Conservation (phyloP, 163 green algal species). For the Chlorella variabilis region DNA sequence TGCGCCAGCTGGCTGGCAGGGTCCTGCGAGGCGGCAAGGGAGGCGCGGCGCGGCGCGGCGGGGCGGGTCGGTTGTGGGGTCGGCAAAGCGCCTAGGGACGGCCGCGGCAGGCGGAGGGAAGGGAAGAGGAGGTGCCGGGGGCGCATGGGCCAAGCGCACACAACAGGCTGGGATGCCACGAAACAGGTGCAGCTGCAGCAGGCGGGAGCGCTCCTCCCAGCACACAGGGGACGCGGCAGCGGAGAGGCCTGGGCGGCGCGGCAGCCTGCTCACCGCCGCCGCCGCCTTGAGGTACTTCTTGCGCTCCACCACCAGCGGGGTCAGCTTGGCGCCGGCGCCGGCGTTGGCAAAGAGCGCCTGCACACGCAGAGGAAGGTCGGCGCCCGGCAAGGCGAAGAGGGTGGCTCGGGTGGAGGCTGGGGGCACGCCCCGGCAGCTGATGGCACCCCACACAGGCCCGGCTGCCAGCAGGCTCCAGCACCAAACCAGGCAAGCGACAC, state of each 20-base stretch:
- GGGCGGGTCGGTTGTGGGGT: no score
- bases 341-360: conserved; percentile 53
- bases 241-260: no score
- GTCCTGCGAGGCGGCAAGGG: conserved; percentile 46
- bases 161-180: no score
- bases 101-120: neutral
- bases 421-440: no score
- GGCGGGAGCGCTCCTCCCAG: neutral
- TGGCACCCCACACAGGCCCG: neutral
- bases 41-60: no score
- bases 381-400: neutral
- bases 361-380: no score
- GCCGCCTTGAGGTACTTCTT: conserved; percentile 33
- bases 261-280: neutral
- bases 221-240: neutral
- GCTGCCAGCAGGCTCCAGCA: no score
- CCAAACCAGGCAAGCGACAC: no score
- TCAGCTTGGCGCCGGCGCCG: conserved; percentile 34
- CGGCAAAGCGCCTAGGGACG: no score
- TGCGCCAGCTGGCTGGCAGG: conserved; percentile 74
- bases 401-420: no score
- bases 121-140: neutral
- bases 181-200: no score
- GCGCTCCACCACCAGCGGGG: conserved; percentile 45
- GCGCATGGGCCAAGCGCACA: no score